Percentiles rank a stretch among this genome's conserved stretches.
Evolutionary conservation across 495 filamentous ascomycete genomes (phyloP).

Genomic region (Poronia punctata): DNA sequence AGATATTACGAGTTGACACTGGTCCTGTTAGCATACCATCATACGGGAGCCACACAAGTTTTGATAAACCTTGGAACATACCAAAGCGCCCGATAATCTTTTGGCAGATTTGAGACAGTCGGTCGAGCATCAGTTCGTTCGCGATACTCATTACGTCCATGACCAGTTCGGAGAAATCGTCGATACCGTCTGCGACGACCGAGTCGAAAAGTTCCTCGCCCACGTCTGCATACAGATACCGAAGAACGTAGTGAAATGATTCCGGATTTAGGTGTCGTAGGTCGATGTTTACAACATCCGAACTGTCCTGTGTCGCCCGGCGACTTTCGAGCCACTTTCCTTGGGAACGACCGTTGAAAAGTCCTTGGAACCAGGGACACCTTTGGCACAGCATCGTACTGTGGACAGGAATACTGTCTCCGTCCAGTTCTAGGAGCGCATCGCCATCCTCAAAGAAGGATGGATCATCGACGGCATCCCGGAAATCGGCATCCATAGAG

Average conservation of each 20-base stretch:
- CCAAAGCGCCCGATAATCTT: slow-evolving; percentile 72
- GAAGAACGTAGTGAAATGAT: slow-evolving; percentile 72
- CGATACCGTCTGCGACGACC: slow-evolving; percentile 59
- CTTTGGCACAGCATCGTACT: slow-evolving; percentile 71
- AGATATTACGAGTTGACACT: slow-evolving; percentile 81
- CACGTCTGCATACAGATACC: slow-evolving; percentile 75
- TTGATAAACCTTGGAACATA: slow-evolving; percentile 29
- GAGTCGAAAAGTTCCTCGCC: slow-evolving; percentile 78
- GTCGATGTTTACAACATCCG: slow-evolving; percentile 60
- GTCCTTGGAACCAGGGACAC: slow-evolving; percentile 85
- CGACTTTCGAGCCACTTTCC: slow-evolving; percentile 76
- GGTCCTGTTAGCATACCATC: slow-evolving; percentile 17
- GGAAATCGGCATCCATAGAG: slow-evolving; percentile 62
- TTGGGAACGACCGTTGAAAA: slow-evolving; percentile 78
- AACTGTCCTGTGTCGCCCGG: slow-evolving; percentile 40
- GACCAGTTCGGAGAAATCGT: slow-evolving; percentile 80
- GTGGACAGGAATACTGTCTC: slow-evolving; percentile 59
- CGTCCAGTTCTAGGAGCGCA: slow-evolving; percentile 67
- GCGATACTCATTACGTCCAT: slow-evolving; percentile 86
- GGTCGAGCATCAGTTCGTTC: slow-evolving; percentile 92
- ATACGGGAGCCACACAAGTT: background rate
- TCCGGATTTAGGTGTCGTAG: slow-evolving; percentile 68
- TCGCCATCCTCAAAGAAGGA: slow-evolving; percentile 70
- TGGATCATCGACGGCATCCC: slow-evolving; percentile 54
- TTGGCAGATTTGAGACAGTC: slow-evolving; percentile 84